These are phyloP conservation scores for Lippia alba DNA, from an alignment of 305 asterid genomes.

Conservation along the genomic window DNA sequence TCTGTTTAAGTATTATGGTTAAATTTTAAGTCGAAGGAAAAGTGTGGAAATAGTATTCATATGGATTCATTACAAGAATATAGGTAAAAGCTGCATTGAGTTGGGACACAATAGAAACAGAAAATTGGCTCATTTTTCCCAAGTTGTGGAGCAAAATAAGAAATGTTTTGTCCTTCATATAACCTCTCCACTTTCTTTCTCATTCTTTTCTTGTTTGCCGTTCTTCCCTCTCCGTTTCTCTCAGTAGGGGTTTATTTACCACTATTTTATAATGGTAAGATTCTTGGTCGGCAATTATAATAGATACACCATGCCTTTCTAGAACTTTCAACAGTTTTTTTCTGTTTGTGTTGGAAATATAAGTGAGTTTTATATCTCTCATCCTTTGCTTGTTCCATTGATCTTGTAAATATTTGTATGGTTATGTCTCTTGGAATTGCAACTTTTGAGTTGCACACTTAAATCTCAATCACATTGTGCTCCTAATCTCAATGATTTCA, in stretches of 20 bases:
- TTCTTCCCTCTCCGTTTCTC: background rate
- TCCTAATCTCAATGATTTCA: conserved; percentile 16
- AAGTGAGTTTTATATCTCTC: background rate
- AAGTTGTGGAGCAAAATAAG: background rate
- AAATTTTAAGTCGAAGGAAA: conserved; percentile 4
- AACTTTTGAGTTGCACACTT: conserved; percentile 7
- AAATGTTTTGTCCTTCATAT: background rate
- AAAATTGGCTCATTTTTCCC: background rate
- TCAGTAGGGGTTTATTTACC: background rate
- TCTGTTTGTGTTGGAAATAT: background rate
- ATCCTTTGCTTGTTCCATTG: conserved; percentile 1
- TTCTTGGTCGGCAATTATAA: background rate
- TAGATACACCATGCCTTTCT: background rate
- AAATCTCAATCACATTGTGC: background rate
- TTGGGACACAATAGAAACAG: background rate
- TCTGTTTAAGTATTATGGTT: background rate
- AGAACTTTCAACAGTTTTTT: background rate
- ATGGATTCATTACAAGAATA: background rate
- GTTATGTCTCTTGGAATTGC: conserved; percentile 1
- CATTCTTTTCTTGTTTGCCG: background rate
- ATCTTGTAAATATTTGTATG: background rate
- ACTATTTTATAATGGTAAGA: background rate
- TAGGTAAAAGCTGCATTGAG: background rate
- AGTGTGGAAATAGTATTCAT: background rate
- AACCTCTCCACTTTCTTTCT: no score